Percentiles rank a stretch among this genome's conserved stretches.
phyloP scores from a whole-genome alignment of 106 monocot genomes.

The Chionographis japonica region DNA sequence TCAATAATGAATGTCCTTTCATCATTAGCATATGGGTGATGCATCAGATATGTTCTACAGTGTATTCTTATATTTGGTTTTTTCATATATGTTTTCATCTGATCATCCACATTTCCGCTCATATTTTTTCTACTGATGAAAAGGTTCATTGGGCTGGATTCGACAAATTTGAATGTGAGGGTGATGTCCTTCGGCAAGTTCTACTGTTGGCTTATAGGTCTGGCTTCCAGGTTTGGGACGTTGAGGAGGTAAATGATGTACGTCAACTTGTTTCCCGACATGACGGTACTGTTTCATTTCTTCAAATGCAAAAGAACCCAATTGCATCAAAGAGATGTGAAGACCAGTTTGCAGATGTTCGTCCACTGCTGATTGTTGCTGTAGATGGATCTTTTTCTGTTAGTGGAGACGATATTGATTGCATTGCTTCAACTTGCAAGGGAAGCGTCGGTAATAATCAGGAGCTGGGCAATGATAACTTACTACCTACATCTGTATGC shows the following conservation, averaged over 20 bases:
- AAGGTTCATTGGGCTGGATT: constrained; percentile 58
- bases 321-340: constrained; percentile 23
- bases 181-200: constrained; percentile 22
- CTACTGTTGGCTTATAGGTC: constrained; percentile 49
- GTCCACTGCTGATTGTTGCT: constrained; percentile 57
- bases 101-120: too few species aligned
- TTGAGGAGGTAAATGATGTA: constrained; percentile 59
- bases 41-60: not conserved
- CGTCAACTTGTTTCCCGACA: constrained; percentile 59
- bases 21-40: too few species aligned
- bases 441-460: constrained; percentile 27
- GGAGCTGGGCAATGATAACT: constrained; percentile 45
- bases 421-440: constrained; percentile 17
- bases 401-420: constrained; percentile 19
- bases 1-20: too few species aligned
- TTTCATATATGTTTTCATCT: too few species aligned
- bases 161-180: constrained; percentile 37
- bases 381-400: constrained; percentile 39
- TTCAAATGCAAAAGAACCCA: constrained; percentile 62
- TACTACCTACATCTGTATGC: constrained; percentile 53
- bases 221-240: constrained; percentile 64
- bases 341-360: constrained; percentile 50
- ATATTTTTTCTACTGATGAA: not conserved
- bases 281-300: constrained; percentile 70
- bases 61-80: too few species aligned